Base-by-base conservation (phyloP, 108 stramenopile species). In the Skeletonema potamos region DNA sequence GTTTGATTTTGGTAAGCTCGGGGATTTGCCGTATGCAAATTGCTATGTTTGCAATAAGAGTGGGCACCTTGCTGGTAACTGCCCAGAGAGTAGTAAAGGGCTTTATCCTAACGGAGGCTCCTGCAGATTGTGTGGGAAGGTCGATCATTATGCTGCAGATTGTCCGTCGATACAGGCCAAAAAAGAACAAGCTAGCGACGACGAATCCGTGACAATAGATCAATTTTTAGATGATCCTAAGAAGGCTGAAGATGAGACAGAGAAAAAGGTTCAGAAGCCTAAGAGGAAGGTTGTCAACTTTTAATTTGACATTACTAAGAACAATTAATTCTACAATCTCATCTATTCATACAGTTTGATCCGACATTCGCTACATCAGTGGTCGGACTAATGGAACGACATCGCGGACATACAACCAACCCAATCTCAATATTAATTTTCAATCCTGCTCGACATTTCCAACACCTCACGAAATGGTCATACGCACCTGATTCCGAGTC, bases 51-150 rank as follows among this genome's bases (percentile, higher is more conserved):
- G 93, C 69, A 70, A 83, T 24, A 39, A 84, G 64, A 82, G 58
- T 74, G 93, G 93, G 26, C 93, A 94, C 71, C 69, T 94, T 22
- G 67, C 86, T 8, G 77, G 84, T 24, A 46, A 70, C 26, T 94
- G 93, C 66, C 76, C 87, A 2, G 27, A 84, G 33, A 91, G 87
- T 74, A 64, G 59, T 32, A 79, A 84, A 24, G 90, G 92, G 4
- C 75, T 94, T 15, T 92, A 85, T 69, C 84, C 91, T 13, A 84
- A 86, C 58, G 93, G 93, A n/a, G 89, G 89, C 15, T 64, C 68
- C 0, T 93, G 92, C 65, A 79, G 86, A 36, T 46, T 61, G 6
- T 93, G 92, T 74, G 92, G 92, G n/a, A 79, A 82, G 26, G 72
- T 58, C 2, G 67, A 81, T 56, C 92, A 93, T 68, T 58, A 82